phyloP scores from a whole-genome alignment of 163 green algal species.

The Chlamydomonas reinhardtii region DNA sequence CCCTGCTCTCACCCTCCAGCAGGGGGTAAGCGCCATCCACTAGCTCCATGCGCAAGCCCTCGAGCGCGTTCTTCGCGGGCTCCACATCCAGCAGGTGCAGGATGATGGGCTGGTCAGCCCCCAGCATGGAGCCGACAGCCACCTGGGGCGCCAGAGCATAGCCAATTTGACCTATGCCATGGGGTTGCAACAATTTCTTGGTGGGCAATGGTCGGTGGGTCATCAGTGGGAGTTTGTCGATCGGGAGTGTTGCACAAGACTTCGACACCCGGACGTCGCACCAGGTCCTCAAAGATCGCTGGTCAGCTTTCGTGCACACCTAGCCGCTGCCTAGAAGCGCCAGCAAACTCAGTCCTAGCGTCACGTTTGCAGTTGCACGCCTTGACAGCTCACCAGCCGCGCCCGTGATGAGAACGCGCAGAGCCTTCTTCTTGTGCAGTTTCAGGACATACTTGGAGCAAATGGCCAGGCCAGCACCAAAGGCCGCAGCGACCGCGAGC shows the following conservation, averaged over 20 bases:
- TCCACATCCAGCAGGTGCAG: constrained; percentile 97
- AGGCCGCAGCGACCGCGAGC: constrained; percentile 8
- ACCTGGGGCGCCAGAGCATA: constrained; percentile 93
- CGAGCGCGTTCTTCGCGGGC: constrained; percentile 82
- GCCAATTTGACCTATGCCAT: constrained; percentile 90
- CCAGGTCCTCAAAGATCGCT: no score
- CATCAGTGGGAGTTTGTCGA: no score
- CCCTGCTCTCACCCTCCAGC: constrained; percentile 71
- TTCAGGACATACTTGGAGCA: constrained; percentile 6
- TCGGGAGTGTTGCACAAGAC: no score
- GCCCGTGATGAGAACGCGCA: constrained; percentile 83
- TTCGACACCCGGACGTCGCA: no score
- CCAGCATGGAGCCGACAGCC: constrained; percentile 87
- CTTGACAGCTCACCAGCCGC: constrained; percentile 75
- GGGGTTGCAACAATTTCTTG: no score
- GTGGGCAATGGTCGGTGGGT: no score
- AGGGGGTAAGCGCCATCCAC: constrained; percentile 93
- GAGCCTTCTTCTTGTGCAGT: constrained; percentile 14
- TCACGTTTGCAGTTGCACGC: constrained; percentile 16
- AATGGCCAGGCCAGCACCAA: constrained; percentile 29
- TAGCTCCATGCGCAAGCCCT: constrained; percentile 97
- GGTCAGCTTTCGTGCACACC: no score
- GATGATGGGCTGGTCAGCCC: constrained; percentile 88
- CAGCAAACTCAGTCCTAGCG: no score
- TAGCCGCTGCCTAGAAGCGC: no score